Conservation (phyloP, 148 eudicot species). For the Euryodendron excelsum region DNA sequence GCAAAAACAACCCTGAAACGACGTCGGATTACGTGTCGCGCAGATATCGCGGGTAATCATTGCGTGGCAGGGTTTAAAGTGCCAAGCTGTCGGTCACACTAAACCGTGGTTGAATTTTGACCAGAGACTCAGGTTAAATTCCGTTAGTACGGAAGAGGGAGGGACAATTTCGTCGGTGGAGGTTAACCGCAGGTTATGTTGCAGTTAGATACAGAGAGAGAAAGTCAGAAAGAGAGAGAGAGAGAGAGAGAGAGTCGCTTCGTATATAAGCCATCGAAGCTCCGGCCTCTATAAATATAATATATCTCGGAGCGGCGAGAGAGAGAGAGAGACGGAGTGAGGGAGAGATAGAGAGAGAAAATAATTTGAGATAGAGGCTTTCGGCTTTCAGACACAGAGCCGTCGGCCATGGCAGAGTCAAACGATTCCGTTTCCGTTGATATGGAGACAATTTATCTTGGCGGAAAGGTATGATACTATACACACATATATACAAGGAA, state of each 20-base stretch:
- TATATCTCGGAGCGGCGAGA: too few relatives aligned
- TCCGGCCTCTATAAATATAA: constrained; percentile 11
- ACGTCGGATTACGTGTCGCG: too few relatives aligned
- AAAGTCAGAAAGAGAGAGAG: constrained; percentile 24
- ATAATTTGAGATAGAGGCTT: constrained; percentile 14
- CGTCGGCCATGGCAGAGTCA: constrained; percentile 63
- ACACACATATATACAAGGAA: too few relatives aligned
- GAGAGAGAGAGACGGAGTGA: background rate
- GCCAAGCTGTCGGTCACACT: constrained; percentile 22
- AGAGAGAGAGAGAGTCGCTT: constrained; percentile 27
- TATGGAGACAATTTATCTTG: constrained; percentile 76
- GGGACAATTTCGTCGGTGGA: constrained; percentile 26
- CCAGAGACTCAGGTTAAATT: constrained; percentile 15
- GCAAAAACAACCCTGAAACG: background rate
- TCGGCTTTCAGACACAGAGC: constrained; percentile 22
- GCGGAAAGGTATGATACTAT: constrained; percentile 59
- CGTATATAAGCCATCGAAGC: constrained; percentile 33
- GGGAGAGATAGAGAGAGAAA: constrained; percentile 13
- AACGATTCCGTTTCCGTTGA: constrained; percentile 69
- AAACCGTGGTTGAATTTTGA: constrained; percentile 23
- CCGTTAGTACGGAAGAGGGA: background rate
- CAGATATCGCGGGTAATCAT: constrained; percentile 8
- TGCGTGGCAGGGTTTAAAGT: constrained; percentile 11
- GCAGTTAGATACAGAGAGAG: constrained; percentile 8
- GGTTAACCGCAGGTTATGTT: constrained; percentile 18